These are phyloP conservation scores for Pelargonium myrrhifolium DNA, from an alignment of 441 rosid genomes.

Conservation along the genomic window DNA sequence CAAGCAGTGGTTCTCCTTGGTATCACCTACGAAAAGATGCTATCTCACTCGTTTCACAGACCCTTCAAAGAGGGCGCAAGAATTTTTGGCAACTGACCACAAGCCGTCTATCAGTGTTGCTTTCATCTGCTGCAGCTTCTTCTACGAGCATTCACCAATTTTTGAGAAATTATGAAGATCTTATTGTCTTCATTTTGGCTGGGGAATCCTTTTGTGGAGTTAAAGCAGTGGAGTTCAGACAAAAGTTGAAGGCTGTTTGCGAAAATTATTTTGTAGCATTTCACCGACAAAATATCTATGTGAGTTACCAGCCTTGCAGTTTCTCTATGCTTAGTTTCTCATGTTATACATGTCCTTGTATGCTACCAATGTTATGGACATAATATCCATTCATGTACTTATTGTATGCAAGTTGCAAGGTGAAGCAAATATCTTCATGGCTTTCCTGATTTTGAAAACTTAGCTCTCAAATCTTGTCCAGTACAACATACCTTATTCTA, in stretches of 20 bases:
- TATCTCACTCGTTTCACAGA: slow-evolving; percentile 71
- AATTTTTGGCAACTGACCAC: slow-evolving; percentile 98
- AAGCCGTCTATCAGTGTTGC: slow-evolving; percentile 85
- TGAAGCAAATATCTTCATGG: background rate
- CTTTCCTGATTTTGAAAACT: slow-evolving; percentile 1
- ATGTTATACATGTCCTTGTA: background rate
- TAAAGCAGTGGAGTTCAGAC: slow-evolving; percentile 89
- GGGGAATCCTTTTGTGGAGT: slow-evolving; percentile 97
- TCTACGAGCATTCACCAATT: slow-evolving; percentile 93
- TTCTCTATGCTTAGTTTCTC: background rate
- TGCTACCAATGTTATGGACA: background rate
- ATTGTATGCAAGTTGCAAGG: background rate
- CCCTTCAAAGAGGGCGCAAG: slow-evolving; percentile 84
- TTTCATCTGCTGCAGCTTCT: slow-evolving; percentile 75
- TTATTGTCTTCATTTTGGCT: slow-evolving; percentile 75
- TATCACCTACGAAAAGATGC: slow-evolving; percentile 89
- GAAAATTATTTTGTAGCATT: slow-evolving; percentile 77
- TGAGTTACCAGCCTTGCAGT: slow-evolving; percentile 33
- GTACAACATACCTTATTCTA: background rate
- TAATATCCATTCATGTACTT: background rate
- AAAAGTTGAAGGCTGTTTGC: slow-evolving; percentile 81
- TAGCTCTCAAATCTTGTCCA: background rate
- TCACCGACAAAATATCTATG: slow-evolving; percentile 84
- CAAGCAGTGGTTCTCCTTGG: slow-evolving; percentile 83
- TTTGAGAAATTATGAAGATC: slow-evolving; percentile 84